phyloP scores from a whole-genome alignment of 106 monocot genomes.

The Allium cepa region DNA sequence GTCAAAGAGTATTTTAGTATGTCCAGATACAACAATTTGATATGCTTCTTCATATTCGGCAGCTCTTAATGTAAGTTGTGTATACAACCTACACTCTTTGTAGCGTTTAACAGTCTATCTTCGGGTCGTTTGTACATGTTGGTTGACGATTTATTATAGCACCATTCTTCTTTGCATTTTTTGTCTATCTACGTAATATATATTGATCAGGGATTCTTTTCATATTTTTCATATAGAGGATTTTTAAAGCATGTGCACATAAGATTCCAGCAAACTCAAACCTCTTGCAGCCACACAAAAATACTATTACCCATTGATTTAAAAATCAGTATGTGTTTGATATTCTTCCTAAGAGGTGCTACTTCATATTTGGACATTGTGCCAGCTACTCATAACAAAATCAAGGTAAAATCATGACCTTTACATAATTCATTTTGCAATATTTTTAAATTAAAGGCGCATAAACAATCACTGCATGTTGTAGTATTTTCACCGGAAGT shows the following conservation, averaged over 20 bases:
- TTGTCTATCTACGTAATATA: no score
- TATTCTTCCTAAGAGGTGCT: not conserved
- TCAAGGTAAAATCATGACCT: slow-evolving; percentile 10
- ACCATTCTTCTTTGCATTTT: slow-evolving; percentile 1
- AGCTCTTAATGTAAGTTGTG: slow-evolving; percentile 8
- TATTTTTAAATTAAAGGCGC: slow-evolving; percentile 10
- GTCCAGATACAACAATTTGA: slow-evolving; percentile 9
- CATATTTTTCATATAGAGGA: slow-evolving; percentile 6
- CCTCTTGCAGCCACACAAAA: slow-evolving; percentile 13
- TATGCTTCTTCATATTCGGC: slow-evolving; percentile 15
- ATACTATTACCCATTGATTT: slow-evolving; percentile 5
- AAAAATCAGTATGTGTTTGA: slow-evolving; percentile 8
- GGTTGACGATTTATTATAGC: slow-evolving; percentile 4
- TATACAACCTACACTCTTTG: slow-evolving; percentile 9
- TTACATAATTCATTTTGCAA: slow-evolving; percentile 15
- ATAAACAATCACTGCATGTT: slow-evolving; percentile 7
- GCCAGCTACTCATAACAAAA: not conserved
- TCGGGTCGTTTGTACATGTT: slow-evolving; percentile 8
- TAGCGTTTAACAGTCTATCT: slow-evolving; percentile 3
- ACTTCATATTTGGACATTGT: slow-evolving; percentile 5
- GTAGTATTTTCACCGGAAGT: not conserved
- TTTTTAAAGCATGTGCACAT: slow-evolving; percentile 14
- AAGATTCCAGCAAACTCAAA: slow-evolving; percentile 13
- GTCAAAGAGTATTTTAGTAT: not conserved
- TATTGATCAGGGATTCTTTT: no score